These are phyloP conservation scores for Neopestalotiopsis clavispora DNA, from an alignment of 2,329 filamentous ascomycete genomes.

Conservation along the genomic window DNA sequence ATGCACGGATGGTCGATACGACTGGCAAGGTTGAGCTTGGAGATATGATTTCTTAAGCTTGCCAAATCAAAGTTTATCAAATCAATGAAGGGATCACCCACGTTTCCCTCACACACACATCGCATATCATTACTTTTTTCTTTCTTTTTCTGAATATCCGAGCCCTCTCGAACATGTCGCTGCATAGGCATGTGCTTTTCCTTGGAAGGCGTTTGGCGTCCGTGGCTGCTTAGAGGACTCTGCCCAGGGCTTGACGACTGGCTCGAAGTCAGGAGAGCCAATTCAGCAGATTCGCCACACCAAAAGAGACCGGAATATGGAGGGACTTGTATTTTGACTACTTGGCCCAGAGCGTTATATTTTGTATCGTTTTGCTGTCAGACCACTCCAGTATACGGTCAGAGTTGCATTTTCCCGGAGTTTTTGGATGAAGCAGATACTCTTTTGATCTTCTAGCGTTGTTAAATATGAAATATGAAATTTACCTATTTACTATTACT, in stretches of 20 bases:
- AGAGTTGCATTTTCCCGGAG: not conserved
- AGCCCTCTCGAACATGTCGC: not conserved
- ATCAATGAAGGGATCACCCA: too few species aligned
- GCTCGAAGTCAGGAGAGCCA: not conserved
- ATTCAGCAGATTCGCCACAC: not conserved
- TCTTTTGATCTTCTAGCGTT: not conserved
- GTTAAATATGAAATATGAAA: not conserved
- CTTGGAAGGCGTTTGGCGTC: slow-evolving; percentile 1
- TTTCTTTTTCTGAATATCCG: not conserved
- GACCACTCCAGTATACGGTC: not conserved
- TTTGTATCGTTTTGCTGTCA: slow-evolving; percentile 6
- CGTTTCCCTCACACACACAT: not conserved
- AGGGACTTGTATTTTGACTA: not conserved
- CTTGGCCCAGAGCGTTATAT: not conserved
- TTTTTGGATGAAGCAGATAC: not conserved
- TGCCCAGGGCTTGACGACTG: not conserved
- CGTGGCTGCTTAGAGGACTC: not conserved
- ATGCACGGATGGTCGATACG: slow-evolving; percentile 6
- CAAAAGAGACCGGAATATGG: not conserved
- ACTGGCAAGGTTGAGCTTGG: not conserved
- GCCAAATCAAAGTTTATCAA: not conserved
- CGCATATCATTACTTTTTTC: not conserved
- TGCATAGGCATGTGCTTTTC: not conserved
- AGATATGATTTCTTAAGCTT: slow-evolving; percentile 3
- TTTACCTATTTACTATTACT: not conserved